Evolutionary conservation across 78 protist species (phyloP), one percentile per base, ranked within the genome.

Genomic region (Creolimax fragrantissima): DNA sequence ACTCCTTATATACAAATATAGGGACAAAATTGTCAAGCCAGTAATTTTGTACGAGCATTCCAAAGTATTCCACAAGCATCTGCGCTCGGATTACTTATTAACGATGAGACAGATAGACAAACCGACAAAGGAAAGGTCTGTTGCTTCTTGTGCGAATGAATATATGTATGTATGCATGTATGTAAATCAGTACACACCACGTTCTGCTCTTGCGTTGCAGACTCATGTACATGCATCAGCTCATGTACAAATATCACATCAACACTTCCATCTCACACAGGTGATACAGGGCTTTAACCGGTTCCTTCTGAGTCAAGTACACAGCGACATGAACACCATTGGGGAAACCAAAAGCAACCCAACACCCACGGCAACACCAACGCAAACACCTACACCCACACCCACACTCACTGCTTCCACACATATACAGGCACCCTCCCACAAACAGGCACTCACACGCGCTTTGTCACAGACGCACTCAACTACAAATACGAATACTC

Each of bases 21-120:
- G 86, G 86, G 86, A 5, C 42, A 83, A 45, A 86, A 86, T 45
- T 86, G 90, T 41, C 90, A 86, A 32, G 90, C 90, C 44, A 42
- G 58, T 5, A 86, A 86, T 41, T 86, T 86, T 11, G 37, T 86
- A 6, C 90, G 90, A 6, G 44, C 90, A 5, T 42, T 86, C 44
- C 32, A 41, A 42, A 86, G 45, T 4, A 86, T 86, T 5, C 90
- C 90, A 4, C 90, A 86, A 45, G 90, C 90, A 43, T 42, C 90
- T 37, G 90, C 90, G 7, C 44, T 86, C n/a, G 90, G 90, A 6
- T 45, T 86, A 5, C 58, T 86, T 4, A 5, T 42, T 4, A 42
- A 32, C 41, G 90, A 37, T 4, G 45, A 86, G 36, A 32, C 74
- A 58, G 74, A 24, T 17, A 32, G 39, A 58, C 74, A 58, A 58